These are phyloP conservation scores for Mortierella sp. DNA, from an alignment of 371 early-diverging fungal species.

Conservation along the genomic window DNA sequence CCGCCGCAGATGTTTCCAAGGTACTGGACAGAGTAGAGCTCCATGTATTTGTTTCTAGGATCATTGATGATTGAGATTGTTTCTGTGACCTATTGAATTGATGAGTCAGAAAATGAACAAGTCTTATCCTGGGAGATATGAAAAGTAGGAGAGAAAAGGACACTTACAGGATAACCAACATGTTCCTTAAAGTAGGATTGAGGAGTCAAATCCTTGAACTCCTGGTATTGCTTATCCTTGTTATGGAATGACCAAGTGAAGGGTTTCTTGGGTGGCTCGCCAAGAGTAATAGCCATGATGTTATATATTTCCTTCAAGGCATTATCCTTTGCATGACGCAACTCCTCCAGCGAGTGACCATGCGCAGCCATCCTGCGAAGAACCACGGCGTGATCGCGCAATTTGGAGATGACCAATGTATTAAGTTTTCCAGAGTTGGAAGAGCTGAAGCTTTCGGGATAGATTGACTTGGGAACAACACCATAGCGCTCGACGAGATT, in stretches of 20 bases:
- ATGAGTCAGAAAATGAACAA: not conserved
- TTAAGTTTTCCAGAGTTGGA: slow-evolving; percentile 73
- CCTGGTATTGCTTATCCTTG: slow-evolving; percentile 76
- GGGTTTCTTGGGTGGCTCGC: slow-evolving; percentile 77
- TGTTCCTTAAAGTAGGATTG: slow-evolving; percentile 73
- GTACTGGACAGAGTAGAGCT: slow-evolving; percentile 80
- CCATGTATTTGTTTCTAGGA: slow-evolving; percentile 74
- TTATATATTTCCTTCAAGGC: slow-evolving; percentile 81
- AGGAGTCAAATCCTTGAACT: slow-evolving; percentile 71
- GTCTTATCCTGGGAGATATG: not conserved
- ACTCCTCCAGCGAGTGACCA: slow-evolving; percentile 58
- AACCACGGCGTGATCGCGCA: slow-evolving; percentile 77
- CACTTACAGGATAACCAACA: slow-evolving; percentile 70
- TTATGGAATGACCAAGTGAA: slow-evolving; percentile 80
- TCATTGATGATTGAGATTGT: slow-evolving; percentile 84
- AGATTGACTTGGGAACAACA: slow-evolving; percentile 79
- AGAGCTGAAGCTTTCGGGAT: slow-evolving; percentile 79
- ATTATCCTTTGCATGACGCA: slow-evolving; percentile 64
- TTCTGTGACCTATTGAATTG: slow-evolving; percentile 62
- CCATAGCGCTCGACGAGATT: slow-evolving; percentile 83
- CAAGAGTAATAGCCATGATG: slow-evolving; percentile 78
- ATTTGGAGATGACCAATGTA: slow-evolving; percentile 72
- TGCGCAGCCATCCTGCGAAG: slow-evolving; percentile 66
- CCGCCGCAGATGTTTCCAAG: slow-evolving; percentile 84
- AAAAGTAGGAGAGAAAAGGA: not conserved